These are phyloP conservation scores for Scutellospora calospora DNA, from an alignment of 371 early-diverging fungal species.

Conservation along the genomic window DNA sequence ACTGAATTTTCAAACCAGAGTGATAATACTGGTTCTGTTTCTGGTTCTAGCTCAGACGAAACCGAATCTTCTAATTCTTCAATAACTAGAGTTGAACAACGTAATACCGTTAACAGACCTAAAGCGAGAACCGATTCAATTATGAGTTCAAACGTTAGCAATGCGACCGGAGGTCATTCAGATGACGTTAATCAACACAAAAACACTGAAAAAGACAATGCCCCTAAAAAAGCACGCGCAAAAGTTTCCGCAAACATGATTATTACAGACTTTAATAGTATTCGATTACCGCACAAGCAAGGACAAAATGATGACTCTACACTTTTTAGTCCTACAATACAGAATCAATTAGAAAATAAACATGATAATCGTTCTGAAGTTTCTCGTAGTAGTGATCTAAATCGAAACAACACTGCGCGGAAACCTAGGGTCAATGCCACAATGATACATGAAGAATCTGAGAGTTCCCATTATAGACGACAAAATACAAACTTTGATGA, in stretches of 20 bases:
- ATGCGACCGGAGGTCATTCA: not conserved
- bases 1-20: slow-evolving; percentile 3
- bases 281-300: not conserved
- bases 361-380: slow-evolving; percentile 11
- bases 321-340: not conserved
- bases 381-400: not conserved
- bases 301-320: not conserved
- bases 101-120: not conserved
- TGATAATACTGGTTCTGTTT: not conserved
- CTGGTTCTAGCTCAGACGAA: slow-evolving; percentile 1
- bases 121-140: not conserved
- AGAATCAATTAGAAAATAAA: not conserved
- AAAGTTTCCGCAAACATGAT: slow-evolving; percentile 37
- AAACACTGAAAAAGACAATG: not conserved
- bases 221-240: slow-evolving; percentile 7
- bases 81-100: slow-evolving; percentile 30
- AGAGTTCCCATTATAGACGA: not conserved
- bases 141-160: not conserved
- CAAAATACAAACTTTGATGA: not conserved
- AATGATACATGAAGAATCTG: not conserved
- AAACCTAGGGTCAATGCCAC: not conserved
- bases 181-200: not conserved
- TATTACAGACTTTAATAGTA: slow-evolving; percentile 22
- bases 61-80: slow-evolving; percentile 39
- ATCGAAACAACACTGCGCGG: not conserved